Evolutionary conservation across 129 eudicot species (phyloP).

Genomic region (Helichrysum umbraculigerum): DNA sequence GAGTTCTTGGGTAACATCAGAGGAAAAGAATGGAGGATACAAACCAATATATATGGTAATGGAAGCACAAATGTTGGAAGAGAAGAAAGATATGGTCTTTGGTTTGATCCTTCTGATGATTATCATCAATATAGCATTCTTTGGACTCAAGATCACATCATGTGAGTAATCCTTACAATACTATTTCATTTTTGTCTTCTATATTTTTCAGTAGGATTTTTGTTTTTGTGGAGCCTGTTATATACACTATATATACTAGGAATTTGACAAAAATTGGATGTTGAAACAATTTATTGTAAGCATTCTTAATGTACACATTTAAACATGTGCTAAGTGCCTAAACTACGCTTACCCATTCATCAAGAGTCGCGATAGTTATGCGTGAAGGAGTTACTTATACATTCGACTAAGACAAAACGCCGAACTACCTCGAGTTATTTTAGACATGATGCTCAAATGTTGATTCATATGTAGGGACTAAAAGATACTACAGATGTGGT

Average conservation of each 20-base stretch:
- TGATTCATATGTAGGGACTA: not conserved
- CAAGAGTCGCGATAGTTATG: not conserved
- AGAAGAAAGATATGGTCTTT: slow-evolving; percentile 86
- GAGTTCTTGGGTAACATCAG: slow-evolving; percentile 94
- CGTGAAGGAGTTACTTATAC: not conserved
- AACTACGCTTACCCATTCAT: not conserved
- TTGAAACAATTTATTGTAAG: too few species aligned
- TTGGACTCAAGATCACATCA: slow-evolving; percentile 73
- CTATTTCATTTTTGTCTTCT: not conserved
- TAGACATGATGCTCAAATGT: slow-evolving; percentile 13
- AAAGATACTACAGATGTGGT: not conserved
- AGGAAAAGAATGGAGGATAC: slow-evolving; percentile 94
- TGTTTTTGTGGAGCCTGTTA: not conserved
- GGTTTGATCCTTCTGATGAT: slow-evolving; percentile 94
- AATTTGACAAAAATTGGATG: too few species aligned
- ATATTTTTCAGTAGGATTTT: not conserved
- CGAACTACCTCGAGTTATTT: not conserved
- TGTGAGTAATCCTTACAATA: slow-evolving; percentile 47
- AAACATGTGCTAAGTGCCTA: not conserved
- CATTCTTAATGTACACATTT: not conserved
- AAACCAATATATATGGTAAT: slow-evolving; percentile 92
- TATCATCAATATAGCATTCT: slow-evolving; percentile 84
- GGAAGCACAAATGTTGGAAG: slow-evolving; percentile 92
- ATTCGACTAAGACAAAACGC: not conserved
- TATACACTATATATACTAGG: too few species aligned